Evolutionary conservation across 2,329 filamentous ascomycete species (phyloP), one percentile per base, ranked within the genome.

Genomic region (Fusarium austroafricanum): DNA sequence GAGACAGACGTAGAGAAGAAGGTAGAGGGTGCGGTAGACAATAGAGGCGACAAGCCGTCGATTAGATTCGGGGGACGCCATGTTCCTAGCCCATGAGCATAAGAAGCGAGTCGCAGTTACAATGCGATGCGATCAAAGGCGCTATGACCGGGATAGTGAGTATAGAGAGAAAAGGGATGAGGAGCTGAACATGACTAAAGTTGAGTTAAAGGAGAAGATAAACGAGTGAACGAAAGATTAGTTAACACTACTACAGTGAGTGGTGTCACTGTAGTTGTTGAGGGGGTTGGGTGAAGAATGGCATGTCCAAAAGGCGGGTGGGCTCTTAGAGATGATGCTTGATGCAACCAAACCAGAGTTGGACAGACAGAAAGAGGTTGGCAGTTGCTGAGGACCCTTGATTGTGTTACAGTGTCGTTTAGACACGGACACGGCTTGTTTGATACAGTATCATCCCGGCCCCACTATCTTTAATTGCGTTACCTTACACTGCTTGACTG

Each of bases 21-120:
- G 87, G 79, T 97, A 98, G 70, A 90, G 85, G 46, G 88, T 88
- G 75, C 86, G 90, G 83, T 97, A 97, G 81, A 94, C 88, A 78
- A 97, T 89, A 77, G 89, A 89, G 79, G 92, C 93, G 75, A 94
- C 81, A 65, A 89, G 83, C 69, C 81, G 80, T 45, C 79, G 73
- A 54, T 79, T 76, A 66, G 79, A 78, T 80, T 83, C 82, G 68
- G 73, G 77, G 59, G 71, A 68, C 44, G 70, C 62, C 71, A 70
- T 74, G 33, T 49, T 61, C 50, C 51, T 71, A 51, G 52, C 51
- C 59, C 65, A 64, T 58, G 45, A 39, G 21, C 26, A 42, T 58
- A 44, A 39, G 56, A 59, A 11, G 26, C 26, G 5, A 26, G 33
- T 26, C 39, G 39, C 47, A 61, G 58, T 58, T 50, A 35, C 44